These are phyloP conservation scores for Ustilago trichophora DNA, from an alignment of 1,284 basidiomycete species.

Conservation along the genomic window DNA sequence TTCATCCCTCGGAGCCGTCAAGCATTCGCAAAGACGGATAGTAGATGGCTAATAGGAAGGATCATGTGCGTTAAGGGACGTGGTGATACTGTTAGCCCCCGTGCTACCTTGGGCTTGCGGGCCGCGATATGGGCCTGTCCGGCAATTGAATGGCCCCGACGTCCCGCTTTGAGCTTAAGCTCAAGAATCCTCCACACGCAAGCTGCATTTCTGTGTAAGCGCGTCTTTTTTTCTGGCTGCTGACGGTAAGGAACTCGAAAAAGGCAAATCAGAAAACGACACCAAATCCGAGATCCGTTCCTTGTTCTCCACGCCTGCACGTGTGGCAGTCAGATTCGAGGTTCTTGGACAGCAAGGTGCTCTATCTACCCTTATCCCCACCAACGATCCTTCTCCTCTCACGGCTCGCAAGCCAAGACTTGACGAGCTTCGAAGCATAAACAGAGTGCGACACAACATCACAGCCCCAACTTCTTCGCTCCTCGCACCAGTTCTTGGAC, in stretches of 20 bases:
- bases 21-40: too few relatives aligned
- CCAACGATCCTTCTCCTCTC: not conserved
- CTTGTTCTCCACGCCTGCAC: not conserved
- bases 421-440: too few relatives aligned
- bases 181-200: not conserved
- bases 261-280: not conserved
- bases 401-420: too few relatives aligned
- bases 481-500: too few relatives aligned
- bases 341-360: not conserved
- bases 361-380: not conserved
- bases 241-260: not conserved
- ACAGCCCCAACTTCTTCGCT: too few relatives aligned
- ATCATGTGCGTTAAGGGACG: too few relatives aligned
- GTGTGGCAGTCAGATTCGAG: constrained; percentile 2
- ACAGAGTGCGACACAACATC: too few relatives aligned
- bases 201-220: not conserved
- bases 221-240: not conserved
- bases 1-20: too few relatives aligned
- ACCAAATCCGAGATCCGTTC: constrained; percentile 7
- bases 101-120: not conserved
- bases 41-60: too few relatives aligned
- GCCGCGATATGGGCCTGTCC: not conserved
- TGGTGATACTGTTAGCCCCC: too few relatives aligned
- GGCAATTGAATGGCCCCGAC: not conserved
- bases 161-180: not conserved